Evolutionary conservation across 2,329 filamentous ascomycete genomes (phyloP).

Genomic region (Pestalotiopsis sp.): DNA sequence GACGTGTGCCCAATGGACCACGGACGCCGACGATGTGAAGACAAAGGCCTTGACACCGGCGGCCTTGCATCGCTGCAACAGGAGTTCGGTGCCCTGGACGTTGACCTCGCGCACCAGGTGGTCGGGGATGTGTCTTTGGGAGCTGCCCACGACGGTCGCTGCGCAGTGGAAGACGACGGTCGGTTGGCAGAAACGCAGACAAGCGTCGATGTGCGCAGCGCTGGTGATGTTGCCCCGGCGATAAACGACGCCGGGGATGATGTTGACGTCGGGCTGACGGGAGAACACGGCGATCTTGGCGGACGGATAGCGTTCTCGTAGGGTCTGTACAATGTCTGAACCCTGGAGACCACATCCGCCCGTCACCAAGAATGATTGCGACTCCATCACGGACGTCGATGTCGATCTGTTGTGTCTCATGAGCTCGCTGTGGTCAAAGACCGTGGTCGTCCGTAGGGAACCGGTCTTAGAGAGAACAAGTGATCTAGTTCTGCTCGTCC

Average conservation of each 20-base stretch:
- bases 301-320: slow-evolving; percentile 31
- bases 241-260: slow-evolving; percentile 48
- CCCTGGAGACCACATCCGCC: slow-evolving; percentile 60
- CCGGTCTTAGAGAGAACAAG: neutral
- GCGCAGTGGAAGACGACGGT: slow-evolving; percentile 68
- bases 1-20: neutral
- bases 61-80: slow-evolving; percentile 45
- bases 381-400: slow-evolving; percentile 7
- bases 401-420: neutral
- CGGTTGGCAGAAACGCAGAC: slow-evolving; percentile 53
- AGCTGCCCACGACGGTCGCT: slow-evolving; percentile 23
- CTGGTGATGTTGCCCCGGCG: slow-evolving; percentile 35
- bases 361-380: slow-evolving; percentile 42
- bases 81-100: slow-evolving; percentile 61
- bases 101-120: slow-evolving; percentile 59
- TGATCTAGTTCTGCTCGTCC: too few relatives aligned
- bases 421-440: neutral
- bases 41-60: neutral
- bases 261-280: slow-evolving; percentile 45
- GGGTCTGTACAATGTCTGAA: slow-evolving; percentile 53
- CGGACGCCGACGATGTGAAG: neutral
- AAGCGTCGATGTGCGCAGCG: slow-evolving; percentile 45
- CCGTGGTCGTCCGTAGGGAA: neutral
- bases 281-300: slow-evolving; percentile 51
- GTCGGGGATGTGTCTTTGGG: slow-evolving; percentile 24